Base-by-base conservation (phyloP, 2,329 filamentous ascomycete species). In the Penicillium aurantiogriseum region DNA sequence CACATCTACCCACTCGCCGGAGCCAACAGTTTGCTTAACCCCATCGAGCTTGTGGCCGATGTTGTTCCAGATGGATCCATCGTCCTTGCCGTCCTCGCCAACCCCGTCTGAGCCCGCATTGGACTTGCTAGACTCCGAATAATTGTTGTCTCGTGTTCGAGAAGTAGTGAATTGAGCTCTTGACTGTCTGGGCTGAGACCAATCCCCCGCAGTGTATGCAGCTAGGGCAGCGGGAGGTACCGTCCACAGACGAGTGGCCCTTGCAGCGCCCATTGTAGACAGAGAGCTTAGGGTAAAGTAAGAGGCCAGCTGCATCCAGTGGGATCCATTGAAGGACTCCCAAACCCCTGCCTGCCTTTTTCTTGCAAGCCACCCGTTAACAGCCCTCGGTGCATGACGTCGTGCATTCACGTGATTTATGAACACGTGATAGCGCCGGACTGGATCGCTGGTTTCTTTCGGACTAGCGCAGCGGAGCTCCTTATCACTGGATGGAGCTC, bases 31-130 rank as follows among this genome's bases (percentile, higher is more conserved):
- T 31, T 77, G 70, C 56, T 73, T 74, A 19, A 75, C 71, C 44
- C 65, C 70, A 29, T 74, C 70, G 27, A 80, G 72, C 57, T 76
- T 78, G 3, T 72, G 65, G 15, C 85, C 82, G 51, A 91, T 81
- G 21, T 79, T 71, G 4, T 71, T 66, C 79, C 79, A 81, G 13
- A 79, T 69, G 19, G 75, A 76, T 7, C 67, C 69, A 43, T 71
- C 66, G 10, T 74, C 68, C 25, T 68, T 43, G 13, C n/a, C 6
- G 9, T 48, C 62, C 54, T 53, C 35, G 8, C 39, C 57, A 48
- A 57, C 60, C 17, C 53, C 35, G 36, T 51, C 48, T 25, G 57
- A 38, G 2, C 45, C 33, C 9, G 13, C 1, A 45, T 40, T 57
- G 43, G 44, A 46, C 44, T 52, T 52, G 7, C 11, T 44, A 17